Evolutionary conservation across 495 filamentous ascomycete genomes (phyloP).

Genomic region (Podospora australis): DNA sequence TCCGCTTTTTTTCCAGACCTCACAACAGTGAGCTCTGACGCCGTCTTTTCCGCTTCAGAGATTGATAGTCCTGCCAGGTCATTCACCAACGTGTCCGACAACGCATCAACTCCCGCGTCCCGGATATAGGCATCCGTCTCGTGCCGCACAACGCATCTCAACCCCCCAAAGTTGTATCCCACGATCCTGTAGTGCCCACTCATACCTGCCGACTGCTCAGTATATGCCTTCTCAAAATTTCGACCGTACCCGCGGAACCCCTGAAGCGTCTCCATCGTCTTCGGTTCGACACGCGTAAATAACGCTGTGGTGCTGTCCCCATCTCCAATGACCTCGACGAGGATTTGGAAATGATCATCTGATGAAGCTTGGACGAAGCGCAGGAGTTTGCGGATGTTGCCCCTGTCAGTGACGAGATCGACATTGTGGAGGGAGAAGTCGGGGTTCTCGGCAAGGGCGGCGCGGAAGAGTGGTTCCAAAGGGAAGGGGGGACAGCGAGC

Average conservation of each 20-base stretch:
- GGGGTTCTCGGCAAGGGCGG: constrained; percentile 38
- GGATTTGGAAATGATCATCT: constrained; percentile 36
- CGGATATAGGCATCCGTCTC: constrained; percentile 42
- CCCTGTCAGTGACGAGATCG: constrained; percentile 47
- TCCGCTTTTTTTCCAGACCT: constrained; percentile 11
- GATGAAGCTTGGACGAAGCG: constrained; percentile 35
- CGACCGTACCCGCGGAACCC: constrained; percentile 43
- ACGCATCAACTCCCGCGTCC: neutral
- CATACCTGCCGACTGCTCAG: constrained; percentile 30
- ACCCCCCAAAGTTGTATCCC: constrained; percentile 37
- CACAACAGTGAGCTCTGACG: constrained; percentile 28
- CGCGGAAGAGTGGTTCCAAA: constrained; percentile 47
- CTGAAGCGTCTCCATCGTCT: constrained; percentile 24
- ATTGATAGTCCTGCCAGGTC: neutral
- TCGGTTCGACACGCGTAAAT: constrained; percentile 35
- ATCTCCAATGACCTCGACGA: constrained; percentile 32
- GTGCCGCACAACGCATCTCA: constrained; percentile 42
- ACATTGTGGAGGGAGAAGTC: constrained; percentile 35
- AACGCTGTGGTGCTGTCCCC: constrained; percentile 29
- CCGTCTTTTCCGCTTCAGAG: neutral
- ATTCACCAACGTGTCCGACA: neutral
- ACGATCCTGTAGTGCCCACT: constrained; percentile 45
- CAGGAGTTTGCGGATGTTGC: constrained; percentile 48
- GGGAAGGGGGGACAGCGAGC: constrained; percentile 37
- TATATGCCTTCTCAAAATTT: constrained; percentile 46